phyloP scores from a whole-genome alignment of 148 eudicot species.

The Polygonum aviculare region DNA sequence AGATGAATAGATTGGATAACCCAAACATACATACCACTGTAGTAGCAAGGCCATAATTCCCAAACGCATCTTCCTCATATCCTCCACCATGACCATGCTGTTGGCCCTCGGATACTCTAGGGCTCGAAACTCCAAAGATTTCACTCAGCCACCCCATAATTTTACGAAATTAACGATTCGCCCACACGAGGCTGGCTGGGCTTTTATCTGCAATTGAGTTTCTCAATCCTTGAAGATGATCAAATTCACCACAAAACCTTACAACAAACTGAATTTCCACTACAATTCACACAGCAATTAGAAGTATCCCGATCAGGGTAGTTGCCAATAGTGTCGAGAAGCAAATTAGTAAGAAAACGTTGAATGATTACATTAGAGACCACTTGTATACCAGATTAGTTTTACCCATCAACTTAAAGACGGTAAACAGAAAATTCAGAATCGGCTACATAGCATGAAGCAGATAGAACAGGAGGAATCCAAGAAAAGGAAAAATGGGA shows the following conservation, averaged over 20 bases:
- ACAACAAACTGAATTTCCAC: too few relatives aligned
- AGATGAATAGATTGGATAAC: neutral
- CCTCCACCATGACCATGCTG: slow-evolving; percentile 55
- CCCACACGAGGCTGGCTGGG: slow-evolving; percentile 12
- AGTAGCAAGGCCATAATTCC: slow-evolving; percentile 49
- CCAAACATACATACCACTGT: slow-evolving; percentile 33
- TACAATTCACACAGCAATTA: neutral
- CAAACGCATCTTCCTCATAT: slow-evolving; percentile 50
- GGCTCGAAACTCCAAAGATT: slow-evolving; percentile 59
- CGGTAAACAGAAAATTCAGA: neutral
- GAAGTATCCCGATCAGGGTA: neutral
- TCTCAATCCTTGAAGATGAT: neutral
- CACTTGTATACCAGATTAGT: neutral
- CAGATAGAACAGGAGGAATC: neutral
- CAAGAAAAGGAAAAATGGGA: neutral
- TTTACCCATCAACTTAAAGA: neutral
- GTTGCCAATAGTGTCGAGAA: neutral
- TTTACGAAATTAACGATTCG: slow-evolving; percentile 5
- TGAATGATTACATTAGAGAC: neutral
- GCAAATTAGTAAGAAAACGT: neutral
- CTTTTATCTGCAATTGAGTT: slow-evolving; percentile 15
- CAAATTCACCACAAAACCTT: neutral
- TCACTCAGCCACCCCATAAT: slow-evolving; percentile 88
- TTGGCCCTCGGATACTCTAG: slow-evolving; percentile 53
- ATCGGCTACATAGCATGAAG: neutral